Percentiles rank a stretch among this genome's conserved stretches.
phyloP scores from a whole-genome alignment of 1,284 basidiomycete species.

The Neonothopanus nambi region DNA sequence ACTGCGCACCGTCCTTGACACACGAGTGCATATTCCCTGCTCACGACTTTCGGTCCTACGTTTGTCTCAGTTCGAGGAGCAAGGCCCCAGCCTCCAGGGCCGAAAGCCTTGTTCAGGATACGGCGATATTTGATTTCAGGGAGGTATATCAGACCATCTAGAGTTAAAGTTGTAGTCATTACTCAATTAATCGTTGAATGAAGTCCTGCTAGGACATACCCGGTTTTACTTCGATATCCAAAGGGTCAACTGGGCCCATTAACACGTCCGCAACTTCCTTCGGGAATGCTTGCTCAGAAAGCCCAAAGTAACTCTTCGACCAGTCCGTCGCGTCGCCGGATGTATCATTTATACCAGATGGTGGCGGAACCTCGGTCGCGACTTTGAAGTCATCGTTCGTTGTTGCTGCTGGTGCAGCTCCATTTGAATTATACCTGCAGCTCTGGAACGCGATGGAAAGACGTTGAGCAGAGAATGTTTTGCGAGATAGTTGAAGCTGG shows the following conservation, averaged over 20 bases:
- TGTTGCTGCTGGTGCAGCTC: neutral
- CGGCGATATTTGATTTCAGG: constrained; percentile 99
- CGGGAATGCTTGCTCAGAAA: constrained; percentile 79
- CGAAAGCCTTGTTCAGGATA: constrained; percentile 91
- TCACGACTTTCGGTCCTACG: constrained; percentile 87
- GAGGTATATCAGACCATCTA: constrained; percentile 93
- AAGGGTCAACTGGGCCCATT: constrained; percentile 71
- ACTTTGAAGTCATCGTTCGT: constrained; percentile 5
- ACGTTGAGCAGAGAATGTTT: neutral
- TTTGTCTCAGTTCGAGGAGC: constrained; percentile 93
- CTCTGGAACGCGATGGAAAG: neutral
- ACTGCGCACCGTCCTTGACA: constrained; percentile 80
- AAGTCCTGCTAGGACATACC: constrained; percentile 46
- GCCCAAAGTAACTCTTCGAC: constrained; percentile 85
- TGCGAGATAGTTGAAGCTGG: neutral
- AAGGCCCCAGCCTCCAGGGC: constrained; percentile 96
- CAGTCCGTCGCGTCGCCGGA: constrained; percentile 61
- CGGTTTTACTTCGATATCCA: constrained; percentile 93
- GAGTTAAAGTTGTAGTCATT: neutral
- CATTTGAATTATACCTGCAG: neutral
- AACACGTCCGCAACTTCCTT: constrained; percentile 76
- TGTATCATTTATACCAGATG: neutral
- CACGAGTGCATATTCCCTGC: constrained; percentile 92
- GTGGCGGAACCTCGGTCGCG: constrained; percentile 9
- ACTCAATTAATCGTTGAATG: constrained; percentile 1